Evolutionary conservation across 2,329 filamentous ascomycete genomes (phyloP), one percentile per base, ranked within the genome.

Genomic region (Lachnellula suecica): DNA sequence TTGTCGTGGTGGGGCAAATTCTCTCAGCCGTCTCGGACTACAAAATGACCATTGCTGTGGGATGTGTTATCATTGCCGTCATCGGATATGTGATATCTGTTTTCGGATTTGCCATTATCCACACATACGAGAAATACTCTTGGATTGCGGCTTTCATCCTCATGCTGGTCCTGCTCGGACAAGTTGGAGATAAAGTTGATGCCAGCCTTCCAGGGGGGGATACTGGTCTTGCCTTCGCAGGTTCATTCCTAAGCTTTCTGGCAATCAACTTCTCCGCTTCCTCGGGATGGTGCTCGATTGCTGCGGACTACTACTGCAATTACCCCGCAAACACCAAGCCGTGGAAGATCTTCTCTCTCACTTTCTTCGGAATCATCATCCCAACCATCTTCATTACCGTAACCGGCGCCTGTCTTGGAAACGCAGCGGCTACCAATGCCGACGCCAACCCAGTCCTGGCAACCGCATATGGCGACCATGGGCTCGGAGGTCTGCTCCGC

Each of bases 141-240:
- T 78, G 75, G 75, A 69, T 75, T 54, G 59, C 71, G 47, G 75
- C 73, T 49, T 70, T 77, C 58, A 70, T 77, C 56, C 69, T 77
- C 31, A 70, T 79, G 59, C 66, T 73, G 53, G 67, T 79, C 49
- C 72, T 79, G 49, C 72, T 77, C 47, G 75, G 72, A 15, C 67
- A 78, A 64, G 71, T 74, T 1, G 74, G 70, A 9, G 66, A 64
- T 6, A 72, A 76, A 48, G 68, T 76, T 9, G 71, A 75, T 48
- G 65, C 74, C 49, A 65, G 57, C 25, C 63, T 65, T 7, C 67
- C 67, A 9, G 64, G 63, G 2, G 47, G 53, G 8, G 64, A 69
- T 7, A 65, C 65, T 17, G 71, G 71, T 17, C 57, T 70, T 4
- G 63, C 56, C 15, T 61, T 70, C 34, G 66, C 68, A 9, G 71